Evolutionary conservation across 306 rosid genomes (phyloP).

Genomic region (Prunus kanzakura): DNA sequence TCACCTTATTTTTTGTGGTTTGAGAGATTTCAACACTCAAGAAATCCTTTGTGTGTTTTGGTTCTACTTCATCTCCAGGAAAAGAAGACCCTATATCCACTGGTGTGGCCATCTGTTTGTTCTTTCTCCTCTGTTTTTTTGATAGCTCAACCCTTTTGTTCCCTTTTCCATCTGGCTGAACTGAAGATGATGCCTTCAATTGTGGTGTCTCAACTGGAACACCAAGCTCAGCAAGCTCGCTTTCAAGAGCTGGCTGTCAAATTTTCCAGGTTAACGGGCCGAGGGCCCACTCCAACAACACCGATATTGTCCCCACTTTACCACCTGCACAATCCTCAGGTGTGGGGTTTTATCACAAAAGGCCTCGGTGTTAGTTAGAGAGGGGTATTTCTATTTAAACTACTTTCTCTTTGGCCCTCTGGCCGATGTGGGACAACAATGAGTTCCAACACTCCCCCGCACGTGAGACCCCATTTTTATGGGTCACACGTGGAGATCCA

Average conservation of each 20-base stretch:
- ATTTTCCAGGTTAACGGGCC: too few species aligned
- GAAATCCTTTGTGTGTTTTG: conserved; percentile 42
- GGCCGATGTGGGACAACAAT: too few species aligned
- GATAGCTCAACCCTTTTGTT: conserved; percentile 51
- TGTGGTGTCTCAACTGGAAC: conserved; percentile 43
- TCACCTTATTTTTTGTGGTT: conserved; percentile 49
- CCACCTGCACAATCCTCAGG: too few species aligned
- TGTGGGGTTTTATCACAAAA: too few species aligned
- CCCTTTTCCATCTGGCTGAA: conserved; percentile 57
- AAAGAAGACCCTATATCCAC: conserved; percentile 37
- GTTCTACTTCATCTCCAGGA: conserved; percentile 38
- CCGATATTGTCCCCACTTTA: too few species aligned
- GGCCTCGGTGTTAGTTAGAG: too few species aligned
- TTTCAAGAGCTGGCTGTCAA: conserved; percentile 40
- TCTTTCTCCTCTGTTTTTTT: conserved; percentile 66
- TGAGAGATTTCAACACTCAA: conserved; percentile 29
- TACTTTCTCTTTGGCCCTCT: too few species aligned
- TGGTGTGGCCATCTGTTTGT: conserved; percentile 39
- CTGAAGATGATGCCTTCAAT: conserved; percentile 43
- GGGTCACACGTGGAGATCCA: too few species aligned
- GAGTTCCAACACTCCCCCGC: too few species aligned
- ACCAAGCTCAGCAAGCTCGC: conserved; percentile 77
- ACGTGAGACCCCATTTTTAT: too few species aligned
- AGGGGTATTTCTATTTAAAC: too few species aligned
- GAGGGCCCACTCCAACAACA: too few species aligned